phyloP scores from a whole-genome alignment of 1,284 basidiomycete species.

The Violaceomyces palustris region DNA sequence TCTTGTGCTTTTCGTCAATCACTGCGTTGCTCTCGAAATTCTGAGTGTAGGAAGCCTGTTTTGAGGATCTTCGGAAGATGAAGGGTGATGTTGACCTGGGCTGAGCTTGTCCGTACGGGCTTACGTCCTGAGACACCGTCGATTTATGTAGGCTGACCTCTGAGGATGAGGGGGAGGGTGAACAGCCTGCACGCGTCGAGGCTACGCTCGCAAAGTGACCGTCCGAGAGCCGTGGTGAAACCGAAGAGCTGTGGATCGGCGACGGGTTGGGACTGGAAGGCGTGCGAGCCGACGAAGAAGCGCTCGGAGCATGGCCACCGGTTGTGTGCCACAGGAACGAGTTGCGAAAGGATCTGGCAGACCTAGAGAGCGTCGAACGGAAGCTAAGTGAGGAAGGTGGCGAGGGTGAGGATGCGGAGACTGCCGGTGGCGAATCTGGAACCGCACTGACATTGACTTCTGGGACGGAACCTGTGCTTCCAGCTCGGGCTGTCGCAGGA shows the following conservation, averaged over 20 bases:
- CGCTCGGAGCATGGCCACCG: neutral
- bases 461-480: too few species aligned
- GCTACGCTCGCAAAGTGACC: neutral
- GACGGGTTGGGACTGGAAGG: neutral
- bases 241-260: neutral
- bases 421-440: too few species aligned
- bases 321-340: conserved; percentile 13
- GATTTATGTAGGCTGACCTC: neutral
- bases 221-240: neutral
- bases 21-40: too few species aligned
- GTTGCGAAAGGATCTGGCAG: conserved; percentile 15
- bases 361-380: conserved; percentile 19
- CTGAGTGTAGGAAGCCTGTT: neutral
- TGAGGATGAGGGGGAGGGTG: neutral
- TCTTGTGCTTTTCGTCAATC: too few species aligned
- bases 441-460: too few species aligned
- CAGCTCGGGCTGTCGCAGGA: too few species aligned
- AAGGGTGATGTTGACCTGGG: neutral
- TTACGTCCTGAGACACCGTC: neutral
- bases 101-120: neutral
- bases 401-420: conserved; percentile 10
- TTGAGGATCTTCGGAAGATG: neutral
- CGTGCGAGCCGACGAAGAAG: neutral
- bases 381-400: conserved; percentile 13
- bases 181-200: neutral